These are phyloP conservation scores for Forsythia viridissima DNA, from an alignment of 257 asterid genomes.

Conservation along the genomic window DNA sequence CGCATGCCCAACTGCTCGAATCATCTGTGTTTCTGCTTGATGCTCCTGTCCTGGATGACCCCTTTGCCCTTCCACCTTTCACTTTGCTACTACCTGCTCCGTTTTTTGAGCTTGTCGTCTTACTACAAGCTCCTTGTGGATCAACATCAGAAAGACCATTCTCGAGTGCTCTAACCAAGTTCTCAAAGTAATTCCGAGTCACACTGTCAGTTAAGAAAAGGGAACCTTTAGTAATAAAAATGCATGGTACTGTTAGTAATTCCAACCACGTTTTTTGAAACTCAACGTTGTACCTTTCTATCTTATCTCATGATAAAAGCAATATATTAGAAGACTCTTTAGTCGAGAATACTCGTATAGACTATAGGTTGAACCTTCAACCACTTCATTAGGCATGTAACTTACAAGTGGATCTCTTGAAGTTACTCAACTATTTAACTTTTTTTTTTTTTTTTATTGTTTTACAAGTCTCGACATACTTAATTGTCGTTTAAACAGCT, in stretches of 20 bases:
- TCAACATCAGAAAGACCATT: conserved; percentile 60
- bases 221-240: neutral
- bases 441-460: neutral
- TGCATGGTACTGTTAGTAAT: no score
- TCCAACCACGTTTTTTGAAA: no score
- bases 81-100: conserved; percentile 71
- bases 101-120: conserved; percentile 45
- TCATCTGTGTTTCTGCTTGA: conserved; percentile 46
- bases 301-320: neutral
- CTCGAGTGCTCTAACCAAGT: conserved; percentile 30
- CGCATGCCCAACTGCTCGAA: conserved; percentile 66
- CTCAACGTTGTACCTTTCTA: neutral
- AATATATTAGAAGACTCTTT: neutral
- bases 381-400: no score
- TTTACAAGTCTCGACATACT: neutral
- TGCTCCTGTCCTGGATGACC: conserved; percentile 39
- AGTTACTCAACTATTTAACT: neutral
- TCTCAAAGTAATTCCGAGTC: conserved; percentile 29
- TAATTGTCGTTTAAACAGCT: neutral
- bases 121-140: conserved; percentile 56
- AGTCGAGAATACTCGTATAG: neutral
- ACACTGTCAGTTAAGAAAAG: neutral
- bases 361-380: neutral
- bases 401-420: no score
- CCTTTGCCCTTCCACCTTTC: conserved; percentile 65